Base-by-base conservation (phyloP, 192 early-diverging fungal genomes). In the Martensiomyces pterosporus region DNA sequence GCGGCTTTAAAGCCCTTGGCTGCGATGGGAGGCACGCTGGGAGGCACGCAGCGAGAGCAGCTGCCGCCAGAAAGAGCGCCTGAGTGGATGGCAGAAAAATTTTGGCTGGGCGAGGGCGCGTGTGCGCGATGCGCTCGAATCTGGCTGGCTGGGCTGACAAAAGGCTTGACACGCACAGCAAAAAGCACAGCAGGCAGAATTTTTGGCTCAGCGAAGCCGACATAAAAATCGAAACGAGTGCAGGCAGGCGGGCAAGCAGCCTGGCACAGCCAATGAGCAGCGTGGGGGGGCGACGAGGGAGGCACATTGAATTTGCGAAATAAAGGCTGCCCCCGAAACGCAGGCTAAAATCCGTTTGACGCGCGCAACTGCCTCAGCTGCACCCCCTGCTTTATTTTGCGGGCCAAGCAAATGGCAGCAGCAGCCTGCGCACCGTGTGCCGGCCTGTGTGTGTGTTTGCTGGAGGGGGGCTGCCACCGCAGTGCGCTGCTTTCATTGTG, bases 1-100 rank as follows among this genome's bases (percentile, higher is more conserved):
- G 41, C 43, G 33, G 49, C 50, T 60, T 52, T 52, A 60, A 60
- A 60, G n/a, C n/a, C n/a, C n/a, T n/a, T n/a, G n/a, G n/a, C n/a
- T n/a, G n/a, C n/a, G n/a, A n/a, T n/a, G n/a, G n/a, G n/a, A n/a
- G n/a, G n/a, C n/a, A 45, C 49, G 49, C 39, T 41, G 35, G 55
- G 33, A 39, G n/a, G 42, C 24, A 16, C 40, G 55, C 40, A 23
- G 27, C 33, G 43, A 42, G 46, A 38, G 35, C 22, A 37, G 48
- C 24, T n/a, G 48, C 21, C 35, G 36, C 18, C 4, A 42, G 4
- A 24, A 21, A 9, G 40, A 42, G 40, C 18, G 40, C 40, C n/a
- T 45, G 22, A 40, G 17, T 29, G 42, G 38, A 27, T 12, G 13
- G 35, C n/a, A 17, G 36, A 40, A 51, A 43, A 51, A 47, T 60